Base-by-base conservation (phyloP, 2,329 filamentous ascomycete genomes). In the Ascochyta lentis region DNA sequence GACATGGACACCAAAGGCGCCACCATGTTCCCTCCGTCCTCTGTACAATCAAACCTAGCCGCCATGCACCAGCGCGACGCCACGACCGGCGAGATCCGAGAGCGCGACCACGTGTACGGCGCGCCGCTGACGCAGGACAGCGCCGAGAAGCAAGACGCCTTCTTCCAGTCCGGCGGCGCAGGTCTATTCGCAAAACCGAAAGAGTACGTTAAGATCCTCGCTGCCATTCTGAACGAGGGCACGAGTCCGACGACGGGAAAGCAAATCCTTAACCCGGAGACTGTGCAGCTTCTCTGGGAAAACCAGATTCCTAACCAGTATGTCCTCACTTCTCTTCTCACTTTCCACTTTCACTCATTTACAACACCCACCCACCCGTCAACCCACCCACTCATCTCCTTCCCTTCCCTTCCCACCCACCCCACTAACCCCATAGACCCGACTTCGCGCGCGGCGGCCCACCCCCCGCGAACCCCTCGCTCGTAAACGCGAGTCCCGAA, bases 201-300 rank as follows among this genome's bases (percentile, higher is more conserved):
- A 8, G 86, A 90, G 41, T 90, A 88, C 63, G 78, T 79, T 52
- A 81, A 84, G 57, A 80, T 90, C 22, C 79, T 91, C 3, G 80
- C 85, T 0, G 79, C 81, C 0, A 75, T 91, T 1, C 75, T 90
- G 24, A 91, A 91, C 67, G 76, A 87, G 57, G 88, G 89, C 41
- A 83, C 77, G 0, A 86, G 81, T 31, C 84, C 88, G 0, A 78
- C 64, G 0, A 89, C 85, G 0, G 81, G 82, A 1, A 69, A 71
- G 0, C 77, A 78, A 47, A 81, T 91, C 29, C 77, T 91, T 6
- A 75, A 78, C 19, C 77, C 80, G 15, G 76, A 80, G 27, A 89
- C 86, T 0, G 82, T 91, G 0, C 79, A 86, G 12, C 72, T 82
- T 29, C 88, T 90, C 84, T 89, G 86, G 70, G 77, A 77, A 53